Percentiles rank a stretch among this genome's conserved stretches.
phyloP scores from a whole-genome alignment of 2,329 filamentous ascomycete genomes.

The Elsinoe perseae region DNA sequence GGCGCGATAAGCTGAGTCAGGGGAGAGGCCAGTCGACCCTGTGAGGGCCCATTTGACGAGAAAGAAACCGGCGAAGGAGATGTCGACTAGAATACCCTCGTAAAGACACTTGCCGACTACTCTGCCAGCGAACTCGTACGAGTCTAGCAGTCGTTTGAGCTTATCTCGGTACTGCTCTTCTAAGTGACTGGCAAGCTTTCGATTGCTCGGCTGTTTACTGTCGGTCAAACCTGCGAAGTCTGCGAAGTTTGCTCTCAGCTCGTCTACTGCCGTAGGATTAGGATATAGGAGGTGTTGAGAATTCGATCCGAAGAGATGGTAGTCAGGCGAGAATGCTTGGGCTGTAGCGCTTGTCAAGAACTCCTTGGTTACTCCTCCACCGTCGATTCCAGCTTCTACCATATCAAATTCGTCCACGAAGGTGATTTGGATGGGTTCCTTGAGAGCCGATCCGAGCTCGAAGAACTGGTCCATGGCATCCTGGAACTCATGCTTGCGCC shows the following conservation, averaged over 20 bases:
- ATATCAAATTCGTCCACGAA: slow-evolving; percentile 88
- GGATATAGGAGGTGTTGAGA: slow-evolving; percentile 82
- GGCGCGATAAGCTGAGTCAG: slow-evolving; percentile 70
- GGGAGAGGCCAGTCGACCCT: slow-evolving; percentile 54
- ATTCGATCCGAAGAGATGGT: slow-evolving; percentile 67
- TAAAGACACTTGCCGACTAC: slow-evolving; percentile 96
- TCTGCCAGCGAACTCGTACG: slow-evolving; percentile 86
- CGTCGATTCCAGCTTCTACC: slow-evolving; percentile 88
- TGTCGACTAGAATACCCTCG: slow-evolving; percentile 89
- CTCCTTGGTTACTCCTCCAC: slow-evolving; percentile 94
- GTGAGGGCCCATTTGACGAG: slow-evolving; percentile 87
- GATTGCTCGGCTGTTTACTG: neutral
- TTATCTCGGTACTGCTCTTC: slow-evolving; percentile 52
- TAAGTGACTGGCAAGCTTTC: slow-evolving; percentile 34
- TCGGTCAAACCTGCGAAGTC: slow-evolving; percentile 22
- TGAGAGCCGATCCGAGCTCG: slow-evolving; percentile 68
- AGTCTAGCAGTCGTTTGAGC: slow-evolving; percentile 56
- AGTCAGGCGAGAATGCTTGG: slow-evolving; percentile 63
- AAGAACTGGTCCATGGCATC: slow-evolving; percentile 85
- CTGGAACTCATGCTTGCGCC: slow-evolving; percentile 69
- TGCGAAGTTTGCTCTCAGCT: slow-evolving; percentile 5
- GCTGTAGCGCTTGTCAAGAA: slow-evolving; percentile 83
- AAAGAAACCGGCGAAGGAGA: slow-evolving; percentile 91
- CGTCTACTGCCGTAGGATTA: slow-evolving; percentile 54
- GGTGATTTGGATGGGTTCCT: slow-evolving; percentile 92